These are phyloP conservation scores for Dioscorea cayenensis DNA, from an alignment of 116 monocot species.

Conservation along the genomic window DNA sequence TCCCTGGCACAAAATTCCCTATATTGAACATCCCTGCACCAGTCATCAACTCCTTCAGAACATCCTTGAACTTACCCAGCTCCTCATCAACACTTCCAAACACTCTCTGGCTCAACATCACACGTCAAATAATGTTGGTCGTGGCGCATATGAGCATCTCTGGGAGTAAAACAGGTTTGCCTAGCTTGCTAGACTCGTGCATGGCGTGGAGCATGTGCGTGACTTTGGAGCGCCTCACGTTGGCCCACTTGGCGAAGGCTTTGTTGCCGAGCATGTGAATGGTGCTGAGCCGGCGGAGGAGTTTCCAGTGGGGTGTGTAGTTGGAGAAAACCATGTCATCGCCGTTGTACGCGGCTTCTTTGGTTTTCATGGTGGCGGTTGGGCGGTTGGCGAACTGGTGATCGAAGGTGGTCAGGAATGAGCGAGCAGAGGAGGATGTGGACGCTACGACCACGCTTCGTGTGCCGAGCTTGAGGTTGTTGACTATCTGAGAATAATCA, in stretches of 20 bases:
- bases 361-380: background rate
- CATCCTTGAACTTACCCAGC: conserved; percentile 1
- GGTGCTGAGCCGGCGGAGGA: conserved; percentile 23
- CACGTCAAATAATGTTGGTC: conserved; percentile 1
- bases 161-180: background rate
- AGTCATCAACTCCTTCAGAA: conserved; percentile 10
- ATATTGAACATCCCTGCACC: conserved; percentile 17
- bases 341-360: conserved; percentile 22
- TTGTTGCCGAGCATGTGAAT: conserved; percentile 28
- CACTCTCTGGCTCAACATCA: conserved; percentile 9
- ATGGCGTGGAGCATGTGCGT: background rate
- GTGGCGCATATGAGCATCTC: conserved; percentile 4
- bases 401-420: conserved; percentile 43
- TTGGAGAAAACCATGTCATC: conserved; percentile 44
- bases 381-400: conserved; percentile 37
- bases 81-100: background rate
- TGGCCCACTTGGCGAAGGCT: conserved; percentile 32
- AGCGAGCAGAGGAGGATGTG: conserved; percentile 23
- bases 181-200: background rate
- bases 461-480: too few relatives aligned
- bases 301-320: conserved; percentile 35
- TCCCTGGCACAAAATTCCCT: conserved; percentile 7
- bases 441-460: conserved; percentile 18
- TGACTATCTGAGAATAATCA: too few relatives aligned
- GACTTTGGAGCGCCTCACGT: conserved; percentile 22